Base-by-base conservation (phyloP, 176 grass and related monocot species). In the Bromus sterilis region DNA sequence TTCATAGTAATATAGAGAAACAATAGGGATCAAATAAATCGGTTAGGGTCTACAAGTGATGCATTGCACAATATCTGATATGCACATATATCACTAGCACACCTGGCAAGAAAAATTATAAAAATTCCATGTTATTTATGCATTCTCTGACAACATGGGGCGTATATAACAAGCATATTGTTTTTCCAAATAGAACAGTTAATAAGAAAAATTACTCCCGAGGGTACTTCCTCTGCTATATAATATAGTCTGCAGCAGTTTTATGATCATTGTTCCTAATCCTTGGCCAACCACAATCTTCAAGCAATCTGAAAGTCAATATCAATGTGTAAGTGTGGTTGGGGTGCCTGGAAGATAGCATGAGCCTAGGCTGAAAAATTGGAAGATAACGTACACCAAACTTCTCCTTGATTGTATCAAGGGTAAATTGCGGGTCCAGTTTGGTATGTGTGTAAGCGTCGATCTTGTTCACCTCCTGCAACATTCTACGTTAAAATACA, bases 391-490 rank as follows among this genome's bases (percentile, higher is more conserved):
- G 70, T 81, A 91, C 94, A 56, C 89, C 91, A 4, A 92, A n/a
- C 4, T 30, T 43, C 65, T 87, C 87, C 80, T 94, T 97, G 53
- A 59, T 85, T 0, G 15, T 12, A 32, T 82, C 76, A 58, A 91
- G 57, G 31, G 92, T 77, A 23, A 90, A 65, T 25, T 92, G 86
- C 76, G 89, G 82, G 51, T 94, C 85, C 35, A 1, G 11, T 76
- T 76, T 85, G 26, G 91, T 97, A 72, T 83, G 51, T 49, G 70
- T 65, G 24, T 92, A 97, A 5, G 87, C 82, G 66, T 97, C 73
- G 4, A 94, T 94, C 71, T 94, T 97, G 82, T 94, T 88, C 63
- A 94, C 75, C 82, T 97, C 91, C 78, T 87, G 48, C 4, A 58
- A 68, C 20, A 35, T 67, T 29, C 8, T 20, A 66, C 43, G 56